These are phyloP conservation scores for Candolleomyces aberdarensis DNA, from an alignment of 768 basidiomycete genomes.

Conservation along the genomic window DNA sequence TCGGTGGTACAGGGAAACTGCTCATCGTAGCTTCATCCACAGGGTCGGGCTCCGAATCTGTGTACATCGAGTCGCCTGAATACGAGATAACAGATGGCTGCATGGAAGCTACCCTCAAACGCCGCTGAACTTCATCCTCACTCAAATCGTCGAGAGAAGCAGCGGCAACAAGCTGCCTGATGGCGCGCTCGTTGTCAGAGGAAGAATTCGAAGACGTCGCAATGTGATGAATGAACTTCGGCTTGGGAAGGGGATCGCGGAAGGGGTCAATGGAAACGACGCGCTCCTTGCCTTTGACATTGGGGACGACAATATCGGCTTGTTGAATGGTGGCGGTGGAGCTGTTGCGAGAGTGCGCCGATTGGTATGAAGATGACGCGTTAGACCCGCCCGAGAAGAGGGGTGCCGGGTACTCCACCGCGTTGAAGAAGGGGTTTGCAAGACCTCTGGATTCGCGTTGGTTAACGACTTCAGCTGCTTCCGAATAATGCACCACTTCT, in stretches of 20 bases:
- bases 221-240: constrained; percentile 29
- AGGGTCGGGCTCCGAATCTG: constrained; percentile 15
- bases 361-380: background rate
- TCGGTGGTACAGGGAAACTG: constrained; percentile 40
- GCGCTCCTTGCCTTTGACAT: constrained; percentile 9
- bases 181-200: constrained; percentile 49
- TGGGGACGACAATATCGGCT: constrained; percentile 1
- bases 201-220: constrained; percentile 34
- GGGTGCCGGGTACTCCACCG: constrained; percentile 16
- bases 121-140: constrained; percentile 43
- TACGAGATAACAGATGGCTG: constrained; percentile 45
- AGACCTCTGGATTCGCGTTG: constrained; percentile 30
- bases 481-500: constrained; percentile 49
- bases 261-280: constrained; percentile 35
- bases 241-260: constrained; percentile 34
- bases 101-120: constrained; percentile 56
- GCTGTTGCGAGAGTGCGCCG: constrained; percentile 29
- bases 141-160: constrained; percentile 38
- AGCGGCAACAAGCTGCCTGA: constrained; percentile 68
- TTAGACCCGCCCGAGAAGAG: constrained; percentile 9
- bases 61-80: constrained; percentile 30
- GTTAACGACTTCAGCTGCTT: constrained; percentile 29
- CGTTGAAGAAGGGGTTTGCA: constrained; percentile 43
- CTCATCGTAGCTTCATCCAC: constrained; percentile 35
- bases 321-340: constrained; percentile 25